Evolutionary conservation across 768 basidiomycete genomes (phyloP).

Genomic region (Austroboletus festivus): DNA sequence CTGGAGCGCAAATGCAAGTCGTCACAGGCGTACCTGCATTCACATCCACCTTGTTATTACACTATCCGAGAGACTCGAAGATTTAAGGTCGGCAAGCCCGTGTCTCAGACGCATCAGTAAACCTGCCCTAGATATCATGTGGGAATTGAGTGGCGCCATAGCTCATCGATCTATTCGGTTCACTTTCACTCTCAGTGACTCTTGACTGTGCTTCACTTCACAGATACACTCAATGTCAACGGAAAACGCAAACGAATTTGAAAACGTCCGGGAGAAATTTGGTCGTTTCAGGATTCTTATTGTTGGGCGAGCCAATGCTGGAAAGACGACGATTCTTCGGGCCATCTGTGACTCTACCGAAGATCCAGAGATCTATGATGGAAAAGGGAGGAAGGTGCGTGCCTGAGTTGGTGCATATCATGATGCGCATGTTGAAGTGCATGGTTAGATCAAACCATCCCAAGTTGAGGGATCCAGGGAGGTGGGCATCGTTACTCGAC

Average conservation of each 20-base stretch:
- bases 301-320: conserved; percentile 5
- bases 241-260: background rate
- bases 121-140: too few relatives aligned
- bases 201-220: background rate
- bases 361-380: conserved; percentile 5
- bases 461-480: background rate
- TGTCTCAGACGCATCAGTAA: too few relatives aligned
- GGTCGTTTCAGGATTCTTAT: conserved; percentile 1
- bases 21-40: too few relatives aligned
- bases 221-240: background rate
- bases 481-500: background rate
- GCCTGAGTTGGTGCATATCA: background rate
- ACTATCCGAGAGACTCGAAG: too few relatives aligned
- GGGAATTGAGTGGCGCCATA: too few relatives aligned
- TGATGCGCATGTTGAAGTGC: background rate
- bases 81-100: too few relatives aligned
- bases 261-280: background rate
- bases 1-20: too few relatives aligned
- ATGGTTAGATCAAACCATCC: conserved; percentile 1
- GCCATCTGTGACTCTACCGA: conserved; percentile 4
- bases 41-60: too few relatives aligned
- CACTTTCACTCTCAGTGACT: background rate
- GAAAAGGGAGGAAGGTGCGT: conserved; percentile 1
- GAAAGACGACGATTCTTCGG: conserved; percentile 6
- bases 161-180: too few relatives aligned